Evolutionary conservation across 257 asterid species (phyloP), one percentile per base, ranked within the genome.

Genomic region (Cruciata laevipes): DNA sequence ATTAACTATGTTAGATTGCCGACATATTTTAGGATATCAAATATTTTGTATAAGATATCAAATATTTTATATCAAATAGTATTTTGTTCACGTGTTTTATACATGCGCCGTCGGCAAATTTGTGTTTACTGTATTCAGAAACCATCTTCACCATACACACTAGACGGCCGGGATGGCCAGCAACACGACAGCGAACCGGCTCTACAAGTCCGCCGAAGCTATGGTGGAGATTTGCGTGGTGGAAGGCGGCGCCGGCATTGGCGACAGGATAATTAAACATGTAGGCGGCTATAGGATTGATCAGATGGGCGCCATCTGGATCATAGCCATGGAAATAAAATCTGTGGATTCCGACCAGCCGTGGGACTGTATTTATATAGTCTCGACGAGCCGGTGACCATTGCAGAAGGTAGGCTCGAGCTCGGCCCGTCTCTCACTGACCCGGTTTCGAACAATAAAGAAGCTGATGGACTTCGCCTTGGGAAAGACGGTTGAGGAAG

Each of bases 271-370:
- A n/a, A 85, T n/a, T n/a, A n/a, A n/a, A 69, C 79, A 69, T 97
- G 3, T 91, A 8, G 66, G 81, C 73, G 97, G 98, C 61, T 95
- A 85, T 78, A 74, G 89, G 76, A 76, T 91, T 68, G 98, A n/a
- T n/a, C n/a, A n/a, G n/a, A n/a, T n/a, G 57, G 98, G 98, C 2
- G 98, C 96, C 21, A 91, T 96, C 10, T 89, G 98, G 98, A 91
- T 91, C 85, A 89, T 91, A 16, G 97, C 97, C 16, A 62, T 63
- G 27, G 82, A 83, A 11, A 78, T 71, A 0, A 49, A 67, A 10
- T 75, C 84, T 0, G 73, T 91, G 9, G 63, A 63, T 7, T 84
- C 95, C 2, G 68, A 81, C 23, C 68, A 82, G 83, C 97, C 98
- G 1, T 91, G 96, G 96, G 97, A 91, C n/a, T n/a, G 73, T 83